A percentile compares a stretch with the other conserved stretches of the same genome.
phyloP scores from a whole-genome alignment of 73 alveolate species.

The Symbiodinium natans region DNA sequence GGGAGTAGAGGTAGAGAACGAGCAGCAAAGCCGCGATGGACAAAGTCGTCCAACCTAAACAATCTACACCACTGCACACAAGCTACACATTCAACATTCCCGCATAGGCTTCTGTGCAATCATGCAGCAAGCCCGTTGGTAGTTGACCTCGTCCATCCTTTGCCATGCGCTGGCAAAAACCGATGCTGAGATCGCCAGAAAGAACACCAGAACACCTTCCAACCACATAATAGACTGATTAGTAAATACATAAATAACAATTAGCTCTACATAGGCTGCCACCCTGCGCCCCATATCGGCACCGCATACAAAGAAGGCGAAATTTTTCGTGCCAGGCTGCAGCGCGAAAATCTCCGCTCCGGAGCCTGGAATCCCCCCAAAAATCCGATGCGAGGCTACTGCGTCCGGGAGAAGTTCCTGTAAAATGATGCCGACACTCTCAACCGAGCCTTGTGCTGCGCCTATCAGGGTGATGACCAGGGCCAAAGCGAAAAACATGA shows the following conservation, averaged over 20 bases:
- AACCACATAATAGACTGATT: too few relatives aligned
- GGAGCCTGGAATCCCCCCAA: background rate
- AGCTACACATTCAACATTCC: background rate
- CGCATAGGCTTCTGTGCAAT: background rate
- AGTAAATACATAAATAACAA: too few relatives aligned
- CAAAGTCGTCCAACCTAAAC: slow-evolving; percentile 31
- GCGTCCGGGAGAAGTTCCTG: too few relatives aligned
- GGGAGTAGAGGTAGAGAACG: slow-evolving; percentile 33
- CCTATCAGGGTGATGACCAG: background rate
- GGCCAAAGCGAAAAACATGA: background rate
- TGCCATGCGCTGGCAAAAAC: too few relatives aligned
- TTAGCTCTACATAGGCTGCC: too few relatives aligned
- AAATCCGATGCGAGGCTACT: too few relatives aligned
- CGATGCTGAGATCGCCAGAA: too few relatives aligned
- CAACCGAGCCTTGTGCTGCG: background rate
- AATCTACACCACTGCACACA: background rate
- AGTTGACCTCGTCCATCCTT: slow-evolving; percentile 7
- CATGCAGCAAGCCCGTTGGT: background rate
- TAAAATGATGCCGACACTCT: too few relatives aligned
- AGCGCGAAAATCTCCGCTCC: background rate
- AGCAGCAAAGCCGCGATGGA: slow-evolving; percentile 19
- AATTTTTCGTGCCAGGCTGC: too few relatives aligned
- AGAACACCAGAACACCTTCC: too few relatives aligned
- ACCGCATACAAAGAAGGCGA: too few relatives aligned
- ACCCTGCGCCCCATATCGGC: too few relatives aligned